Evolutionary conservation across 495 filamentous ascomycete species (phyloP).

Genomic region (Trichoderma erinaceum): DNA sequence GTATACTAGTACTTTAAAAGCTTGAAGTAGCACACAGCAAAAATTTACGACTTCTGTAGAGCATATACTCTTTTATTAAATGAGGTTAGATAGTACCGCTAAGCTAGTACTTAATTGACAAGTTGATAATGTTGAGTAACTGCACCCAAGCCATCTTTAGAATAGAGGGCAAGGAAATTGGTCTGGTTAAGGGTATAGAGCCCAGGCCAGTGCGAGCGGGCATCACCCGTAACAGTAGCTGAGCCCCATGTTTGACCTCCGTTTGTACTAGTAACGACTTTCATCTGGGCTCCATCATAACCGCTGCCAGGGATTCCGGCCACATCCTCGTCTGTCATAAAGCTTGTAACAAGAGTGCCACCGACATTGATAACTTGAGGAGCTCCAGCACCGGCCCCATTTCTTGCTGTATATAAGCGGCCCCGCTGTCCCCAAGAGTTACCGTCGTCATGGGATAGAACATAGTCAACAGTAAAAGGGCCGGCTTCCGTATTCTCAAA

Average conservation of each 20-base stretch:
- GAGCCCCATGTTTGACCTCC: neutral
- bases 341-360: slow-evolving; percentile 50
- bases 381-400: slow-evolving; percentile 46
- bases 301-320: slow-evolving; percentile 1
- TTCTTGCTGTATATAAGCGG: slow-evolving; percentile 41
- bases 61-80: no score
- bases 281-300: slow-evolving; percentile 25
- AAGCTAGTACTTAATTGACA: neutral
- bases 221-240: slow-evolving; percentile 32
- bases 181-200: slow-evolving; percentile 29
- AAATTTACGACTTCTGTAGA: no score
- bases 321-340: slow-evolving; percentile 57
- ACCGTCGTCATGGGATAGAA: neutral
- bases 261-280: neutral
- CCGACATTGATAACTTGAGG: slow-evolving; percentile 54
- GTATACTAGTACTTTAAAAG: no score
- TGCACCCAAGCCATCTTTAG: slow-evolving; percentile 30
- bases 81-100: neutral
- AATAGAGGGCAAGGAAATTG: slow-evolving; percentile 34
- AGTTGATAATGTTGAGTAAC: slow-evolving; percentile 23
- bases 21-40: no score
- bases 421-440: neutral
- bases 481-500: neutral
- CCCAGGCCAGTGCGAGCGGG: slow-evolving; percentile 37
- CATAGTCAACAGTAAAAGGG: neutral